Conservation (phyloP, 352 stramenopile genomes). For the Peronospora destructor region DNA sequence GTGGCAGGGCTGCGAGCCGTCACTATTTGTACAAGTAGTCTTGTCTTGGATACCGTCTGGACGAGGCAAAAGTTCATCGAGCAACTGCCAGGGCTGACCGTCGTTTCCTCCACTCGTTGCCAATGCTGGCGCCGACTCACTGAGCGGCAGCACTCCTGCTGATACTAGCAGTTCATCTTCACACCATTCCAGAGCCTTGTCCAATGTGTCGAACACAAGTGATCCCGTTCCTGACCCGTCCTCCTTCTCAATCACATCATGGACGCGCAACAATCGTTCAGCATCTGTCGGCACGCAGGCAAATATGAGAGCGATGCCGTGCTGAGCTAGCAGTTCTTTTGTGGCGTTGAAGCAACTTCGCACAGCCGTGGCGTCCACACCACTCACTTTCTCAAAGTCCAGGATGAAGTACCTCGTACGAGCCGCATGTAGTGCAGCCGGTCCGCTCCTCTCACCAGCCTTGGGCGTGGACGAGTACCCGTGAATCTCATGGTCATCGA, state of each 20-base stretch:
- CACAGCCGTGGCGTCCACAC: slow-evolving; percentile 85
- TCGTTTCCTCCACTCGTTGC: slow-evolving; percentile 24
- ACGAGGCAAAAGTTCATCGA: slow-evolving; percentile 60
- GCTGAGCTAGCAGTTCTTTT: slow-evolving; percentile 70
- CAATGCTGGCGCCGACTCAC: slow-evolving; percentile 36
- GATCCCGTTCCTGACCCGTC: slow-evolving; percentile 45
- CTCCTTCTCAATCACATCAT: slow-evolving; percentile 72
- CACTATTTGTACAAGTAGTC: not conserved
- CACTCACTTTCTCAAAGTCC: slow-evolving; percentile 84
- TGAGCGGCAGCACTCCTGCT: slow-evolving; percentile 60
- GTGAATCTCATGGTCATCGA: slow-evolving; percentile 32
- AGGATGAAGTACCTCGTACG: slow-evolving; percentile 84
- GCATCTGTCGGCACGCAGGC: slow-evolving; percentile 58
- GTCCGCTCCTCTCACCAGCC: slow-evolving; percentile 17
- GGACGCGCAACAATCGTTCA: slow-evolving; percentile 65
- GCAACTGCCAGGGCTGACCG: slow-evolving; percentile 41
- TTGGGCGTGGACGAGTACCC: slow-evolving; percentile 38
- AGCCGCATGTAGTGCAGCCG: slow-evolving; percentile 45
- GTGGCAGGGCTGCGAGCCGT: not conserved
- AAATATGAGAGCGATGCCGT: slow-evolving; percentile 75
- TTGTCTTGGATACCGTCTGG: slow-evolving; percentile 16
- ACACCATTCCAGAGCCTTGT: slow-evolving; percentile 82
- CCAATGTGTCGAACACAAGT: slow-evolving; percentile 78
- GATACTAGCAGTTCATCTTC: slow-evolving; percentile 78
- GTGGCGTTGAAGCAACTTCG: slow-evolving; percentile 84